These are phyloP conservation scores for Heliamphora exappendiculata DNA, from an alignment of 148 eudicot genomes.

Conservation along the genomic window DNA sequence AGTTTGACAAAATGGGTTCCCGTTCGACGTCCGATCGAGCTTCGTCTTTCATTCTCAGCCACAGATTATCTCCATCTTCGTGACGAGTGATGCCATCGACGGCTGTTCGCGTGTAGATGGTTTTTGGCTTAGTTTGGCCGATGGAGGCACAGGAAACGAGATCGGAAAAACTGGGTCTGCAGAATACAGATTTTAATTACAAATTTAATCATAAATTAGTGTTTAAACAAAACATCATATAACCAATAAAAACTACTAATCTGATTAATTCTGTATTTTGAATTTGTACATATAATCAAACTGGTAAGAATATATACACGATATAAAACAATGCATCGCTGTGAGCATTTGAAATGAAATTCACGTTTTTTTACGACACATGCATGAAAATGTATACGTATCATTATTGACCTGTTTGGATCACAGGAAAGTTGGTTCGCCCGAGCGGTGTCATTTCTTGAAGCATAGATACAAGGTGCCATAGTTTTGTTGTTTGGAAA, in stretches of 20 bases:
- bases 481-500: conserved; percentile 16
- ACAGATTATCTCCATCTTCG: conserved; percentile 26
- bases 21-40: conserved; percentile 44
- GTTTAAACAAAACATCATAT: too few relatives aligned
- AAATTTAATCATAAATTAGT: too few relatives aligned
- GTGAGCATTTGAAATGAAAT: too few relatives aligned
- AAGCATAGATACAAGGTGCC: conserved; percentile 42
- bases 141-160: conserved; percentile 30
- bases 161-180: conserved; percentile 26
- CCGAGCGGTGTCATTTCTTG: conserved; percentile 25
- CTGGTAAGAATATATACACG: too few relatives aligned
- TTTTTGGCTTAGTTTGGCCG: conserved; percentile 22
- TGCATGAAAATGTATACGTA: conserved; percentile 14
- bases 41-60: conserved; percentile 48
- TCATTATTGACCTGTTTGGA: conserved; percentile 28
- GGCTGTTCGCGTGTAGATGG: not conserved
- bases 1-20: conserved; percentile 61
- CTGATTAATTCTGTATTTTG: too few relatives aligned
- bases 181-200: conserved; percentile 7
- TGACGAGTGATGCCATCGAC: not conserved
- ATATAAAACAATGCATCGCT: too few relatives aligned
- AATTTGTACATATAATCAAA: too few relatives aligned
- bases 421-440: conserved; percentile 19
- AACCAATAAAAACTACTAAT: too few relatives aligned
- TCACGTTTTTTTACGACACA: too few relatives aligned